Conservation (phyloP, 805 yeast species). For the Komagataella pseudopastoris region DNA sequence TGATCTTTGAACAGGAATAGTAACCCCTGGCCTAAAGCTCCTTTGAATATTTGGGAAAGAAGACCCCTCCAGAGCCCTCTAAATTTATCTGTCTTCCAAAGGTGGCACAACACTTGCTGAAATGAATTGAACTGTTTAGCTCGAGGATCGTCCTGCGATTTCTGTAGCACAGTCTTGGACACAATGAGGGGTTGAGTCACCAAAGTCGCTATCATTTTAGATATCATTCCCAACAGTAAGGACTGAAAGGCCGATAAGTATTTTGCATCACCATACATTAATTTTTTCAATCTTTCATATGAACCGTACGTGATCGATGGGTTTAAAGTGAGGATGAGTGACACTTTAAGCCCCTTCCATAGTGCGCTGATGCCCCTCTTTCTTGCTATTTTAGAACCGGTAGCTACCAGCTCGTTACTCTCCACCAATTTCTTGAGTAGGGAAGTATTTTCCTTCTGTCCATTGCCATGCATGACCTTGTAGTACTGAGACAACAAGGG, state of each 20-base stretch:
- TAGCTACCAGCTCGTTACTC: constrained; percentile 15
- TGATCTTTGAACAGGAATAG: constrained; percentile 74
- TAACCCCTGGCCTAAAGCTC: constrained; percentile 74
- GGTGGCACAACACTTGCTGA: constrained; percentile 46
- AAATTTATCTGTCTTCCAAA: constrained; percentile 52
- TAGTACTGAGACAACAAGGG: neutral
- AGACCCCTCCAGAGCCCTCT: constrained; percentile 67
- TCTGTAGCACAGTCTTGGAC: constrained; percentile 71
- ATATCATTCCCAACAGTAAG: constrained; percentile 63
- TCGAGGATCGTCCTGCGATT: constrained; percentile 16
- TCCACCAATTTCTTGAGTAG: neutral
- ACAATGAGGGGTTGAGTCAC: constrained; percentile 78
- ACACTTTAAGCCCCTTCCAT: constrained; percentile 78
- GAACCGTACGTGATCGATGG: constrained; percentile 84
- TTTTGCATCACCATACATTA: constrained; percentile 26
- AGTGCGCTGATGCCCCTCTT: constrained; percentile 61
- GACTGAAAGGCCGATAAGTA: constrained; percentile 48
- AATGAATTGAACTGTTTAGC: constrained; percentile 36
- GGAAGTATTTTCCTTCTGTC: neutral
- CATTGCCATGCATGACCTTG: neutral
- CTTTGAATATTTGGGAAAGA: constrained; percentile 69
- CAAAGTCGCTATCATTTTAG: constrained; percentile 69
- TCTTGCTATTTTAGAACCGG: constrained; percentile 36
- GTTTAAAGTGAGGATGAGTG: constrained; percentile 63
- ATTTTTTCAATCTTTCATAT: constrained; percentile 49